phyloP scores from a whole-genome alignment of 2,329 filamentous ascomycete species.

The Fusarium longipes region DNA sequence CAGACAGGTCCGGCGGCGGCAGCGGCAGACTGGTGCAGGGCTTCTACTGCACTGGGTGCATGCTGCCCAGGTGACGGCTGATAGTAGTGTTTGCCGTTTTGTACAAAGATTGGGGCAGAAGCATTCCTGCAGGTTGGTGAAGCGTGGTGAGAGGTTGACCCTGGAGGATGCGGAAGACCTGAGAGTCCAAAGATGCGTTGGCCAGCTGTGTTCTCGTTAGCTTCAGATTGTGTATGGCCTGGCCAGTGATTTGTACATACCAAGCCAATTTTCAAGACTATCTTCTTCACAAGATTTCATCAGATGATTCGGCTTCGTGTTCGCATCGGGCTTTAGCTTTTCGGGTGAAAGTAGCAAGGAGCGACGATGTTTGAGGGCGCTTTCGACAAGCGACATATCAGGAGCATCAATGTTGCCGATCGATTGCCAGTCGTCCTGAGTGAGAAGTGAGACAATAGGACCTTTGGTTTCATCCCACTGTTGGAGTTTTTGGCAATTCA shows the following conservation, averaged over 20 bases:
- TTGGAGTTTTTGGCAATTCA: constrained; percentile 50
- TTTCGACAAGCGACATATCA: constrained; percentile 47
- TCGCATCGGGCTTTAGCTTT: constrained; percentile 10
- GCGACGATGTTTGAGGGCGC: constrained; percentile 51
- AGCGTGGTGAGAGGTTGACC: constrained; percentile 31
- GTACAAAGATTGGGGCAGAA: constrained; percentile 29
- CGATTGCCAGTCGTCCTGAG: constrained; percentile 42
- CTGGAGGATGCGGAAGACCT: constrained; percentile 48
- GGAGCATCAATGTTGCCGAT: constrained; percentile 46
- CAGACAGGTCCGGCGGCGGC: constrained; percentile 40
- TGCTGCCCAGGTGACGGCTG: constrained; percentile 10
- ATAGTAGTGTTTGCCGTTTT: constrained; percentile 46
- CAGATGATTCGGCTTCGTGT: constrained; percentile 43
- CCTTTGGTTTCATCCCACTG: constrained; percentile 46
- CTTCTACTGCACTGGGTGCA: constrained; percentile 41
- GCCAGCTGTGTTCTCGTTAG: constrained; percentile 46
- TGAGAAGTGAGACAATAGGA: constrained; percentile 47
- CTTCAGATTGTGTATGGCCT: background rate
- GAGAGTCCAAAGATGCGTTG: constrained; percentile 43
- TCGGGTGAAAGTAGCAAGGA: constrained; percentile 40
- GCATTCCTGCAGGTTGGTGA: constrained; percentile 36
- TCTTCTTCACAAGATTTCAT: constrained; percentile 42
- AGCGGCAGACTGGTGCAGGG: constrained; percentile 46
- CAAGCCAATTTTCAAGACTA: constrained; percentile 53
- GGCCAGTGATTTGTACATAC: constrained; percentile 40